Evolutionary conservation across 2,329 filamentous ascomycete genomes (phyloP).

Genomic region (Colletotrichum tamarilloi): DNA sequence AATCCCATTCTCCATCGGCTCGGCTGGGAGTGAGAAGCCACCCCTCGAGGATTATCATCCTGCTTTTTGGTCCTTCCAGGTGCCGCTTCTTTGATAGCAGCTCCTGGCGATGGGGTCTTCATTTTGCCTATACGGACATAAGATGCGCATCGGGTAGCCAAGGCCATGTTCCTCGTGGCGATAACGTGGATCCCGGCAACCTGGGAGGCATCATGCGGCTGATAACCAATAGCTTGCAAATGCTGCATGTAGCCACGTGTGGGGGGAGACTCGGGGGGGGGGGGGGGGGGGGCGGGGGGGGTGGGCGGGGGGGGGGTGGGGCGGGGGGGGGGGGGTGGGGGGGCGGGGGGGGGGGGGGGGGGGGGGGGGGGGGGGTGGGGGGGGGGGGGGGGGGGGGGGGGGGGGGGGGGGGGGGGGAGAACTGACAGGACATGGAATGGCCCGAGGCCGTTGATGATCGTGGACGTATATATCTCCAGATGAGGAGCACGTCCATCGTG

Average conservation of each 20-base stretch:
- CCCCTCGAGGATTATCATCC: constrained; percentile 2
- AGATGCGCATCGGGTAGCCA: constrained; percentile 16
- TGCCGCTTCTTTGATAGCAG: not conserved
- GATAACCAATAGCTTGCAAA: constrained; percentile 9
- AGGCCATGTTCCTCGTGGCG: constrained; percentile 23
- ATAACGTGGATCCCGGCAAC: not conserved
- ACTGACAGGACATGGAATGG: not conserved
- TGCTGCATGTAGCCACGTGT: constrained; percentile 1
- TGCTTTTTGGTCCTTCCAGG: not conserved
- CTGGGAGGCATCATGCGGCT: constrained; percentile 8
- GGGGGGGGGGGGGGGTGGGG: too few species aligned
- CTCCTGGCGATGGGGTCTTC: constrained; percentile 14
- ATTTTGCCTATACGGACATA: constrained; percentile 9
- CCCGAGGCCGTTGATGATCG: constrained; percentile 15
- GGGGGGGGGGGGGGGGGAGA: too few species aligned
- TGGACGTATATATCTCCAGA: constrained; percentile 8
- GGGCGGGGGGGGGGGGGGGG: too few species aligned
- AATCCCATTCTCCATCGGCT: not conserved
- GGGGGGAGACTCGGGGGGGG: not conserved
- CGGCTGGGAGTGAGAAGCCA: not conserved
- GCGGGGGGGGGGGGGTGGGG: too few species aligned
- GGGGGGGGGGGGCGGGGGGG: too few species aligned
- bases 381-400: not conserved
- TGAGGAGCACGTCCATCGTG: not conserved
- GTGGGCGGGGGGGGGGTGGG: too few species aligned